Evolutionary conservation across 305 asterid species (phyloP).

Genomic region (Coffea humblotiana): DNA sequence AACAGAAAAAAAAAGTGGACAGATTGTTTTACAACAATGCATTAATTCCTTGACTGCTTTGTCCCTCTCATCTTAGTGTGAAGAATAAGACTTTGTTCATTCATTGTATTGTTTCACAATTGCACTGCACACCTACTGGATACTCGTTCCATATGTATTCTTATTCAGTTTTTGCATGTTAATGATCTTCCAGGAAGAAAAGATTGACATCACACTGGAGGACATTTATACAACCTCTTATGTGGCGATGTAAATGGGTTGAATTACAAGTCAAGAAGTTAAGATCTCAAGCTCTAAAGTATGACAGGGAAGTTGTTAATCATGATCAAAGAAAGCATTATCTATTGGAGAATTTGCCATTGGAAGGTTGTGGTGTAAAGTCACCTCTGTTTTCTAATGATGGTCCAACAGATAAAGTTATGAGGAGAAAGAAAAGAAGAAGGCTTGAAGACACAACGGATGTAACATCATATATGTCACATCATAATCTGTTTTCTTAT

Average conservation of each 20-base stretch:
- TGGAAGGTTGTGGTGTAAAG: slow-evolving; percentile 43
- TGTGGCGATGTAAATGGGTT: slow-evolving; percentile 93
- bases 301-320: slow-evolving; percentile 56
- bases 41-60: not conserved
- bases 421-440: slow-evolving; percentile 79
- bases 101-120: not conserved
- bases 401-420: slow-evolving; percentile 29
- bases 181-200: slow-evolving; percentile 54
- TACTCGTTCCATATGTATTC: not conserved
- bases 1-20: not conserved
- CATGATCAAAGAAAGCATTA: slow-evolving; percentile 33
- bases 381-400: slow-evolving; percentile 49
- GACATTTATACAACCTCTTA: slow-evolving; percentile 59
- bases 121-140: not conserved
- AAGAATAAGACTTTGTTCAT: slow-evolving; percentile 12
- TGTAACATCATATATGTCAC: slow-evolving; percentile 60
- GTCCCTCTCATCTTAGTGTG: not conserved
- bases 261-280: slow-evolving; percentile 72
- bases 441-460: slow-evolving; percentile 54
- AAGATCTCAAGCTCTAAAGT: slow-evolving; percentile 44
- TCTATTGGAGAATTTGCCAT: slow-evolving; percentile 30
- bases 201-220: slow-evolving; percentile 77
- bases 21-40: not conserved
- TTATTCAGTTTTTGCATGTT: slow-evolving; percentile 21
- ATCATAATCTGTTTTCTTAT: slow-evolving; percentile 71